Base-by-base conservation (phyloP, 805 yeast genomes). In the Tanozyma kutaoensis region DNA sequence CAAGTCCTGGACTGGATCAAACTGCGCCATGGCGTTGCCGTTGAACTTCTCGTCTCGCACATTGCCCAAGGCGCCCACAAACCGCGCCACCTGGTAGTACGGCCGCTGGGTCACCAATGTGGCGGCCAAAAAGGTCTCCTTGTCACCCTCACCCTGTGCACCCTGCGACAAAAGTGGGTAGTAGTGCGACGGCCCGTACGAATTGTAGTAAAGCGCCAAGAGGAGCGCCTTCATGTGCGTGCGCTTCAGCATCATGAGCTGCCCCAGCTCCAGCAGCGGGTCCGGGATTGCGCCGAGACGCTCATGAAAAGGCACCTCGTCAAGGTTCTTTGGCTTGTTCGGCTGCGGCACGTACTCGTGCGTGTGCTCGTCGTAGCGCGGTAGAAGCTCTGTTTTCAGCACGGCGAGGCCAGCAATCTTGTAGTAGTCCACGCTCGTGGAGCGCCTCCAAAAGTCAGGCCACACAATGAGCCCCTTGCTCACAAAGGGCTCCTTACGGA, bases 371-470 rank as follows among this genome's bases (percentile, higher is more conserved):
- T 46, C 40, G 31, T 58, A 58, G 23, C 43, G 42, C 3, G 57
- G 58, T 16, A 45, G 36, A n/a, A 50, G 41, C 12, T 48, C 37
- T 3, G 35, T 33, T 18, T 39, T 35, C 28, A 58, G 47, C 12
- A 56, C 27, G 1, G 38, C 31, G 15, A 72, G 55, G 2, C 72
- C 79, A 0, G 81, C 81, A 36, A 82, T 72, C 17, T 69, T 66
- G 48, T 77, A 82, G 40, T 66, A 76, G 21, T 55, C 53, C 5
- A 94, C 93, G 1, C 80, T 69, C 1, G 86, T 79, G 5, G 86
- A 72, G 37, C 94, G 64, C 48, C 76, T 69, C 94, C 94, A 82
- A 48, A 74, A 82, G 50, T 82, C 95, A 2, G 93, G 93, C 88
- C 93, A 82, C 2, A 73, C 58, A 18, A 76, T 61, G 46, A 76